Conservation (phyloP, 805 yeast genomes). For the Suhomyces sp. region DNA sequence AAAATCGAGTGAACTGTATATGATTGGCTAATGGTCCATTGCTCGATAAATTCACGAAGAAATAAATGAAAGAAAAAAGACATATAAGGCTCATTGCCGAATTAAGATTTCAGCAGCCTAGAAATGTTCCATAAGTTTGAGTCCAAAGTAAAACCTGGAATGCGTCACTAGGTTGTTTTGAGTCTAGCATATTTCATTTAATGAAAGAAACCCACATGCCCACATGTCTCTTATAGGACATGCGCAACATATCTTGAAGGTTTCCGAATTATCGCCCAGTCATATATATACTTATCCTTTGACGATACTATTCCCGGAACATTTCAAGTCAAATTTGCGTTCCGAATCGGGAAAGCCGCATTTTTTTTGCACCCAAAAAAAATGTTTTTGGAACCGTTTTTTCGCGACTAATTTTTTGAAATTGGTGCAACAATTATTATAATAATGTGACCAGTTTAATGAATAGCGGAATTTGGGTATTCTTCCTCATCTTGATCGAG, state of each 20-base stretch:
- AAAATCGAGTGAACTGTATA: neutral
- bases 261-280: neutral
- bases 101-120: neutral
- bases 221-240: neutral
- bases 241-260: neutral
- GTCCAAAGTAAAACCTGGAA: neutral
- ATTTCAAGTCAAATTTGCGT: neutral
- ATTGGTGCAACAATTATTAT: neutral
- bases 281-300: neutral
- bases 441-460: neutral
- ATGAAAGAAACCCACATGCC: neutral
- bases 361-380: slow-evolving; percentile 1
- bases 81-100: neutral
- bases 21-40: neutral
- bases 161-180: neutral
- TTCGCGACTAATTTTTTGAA: neutral
- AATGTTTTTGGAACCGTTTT: neutral
- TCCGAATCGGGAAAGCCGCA: neutral
- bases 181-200: neutral
- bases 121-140: neutral
- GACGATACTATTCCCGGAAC: neutral
- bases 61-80: neutral
- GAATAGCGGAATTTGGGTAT: neutral
- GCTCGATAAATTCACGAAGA: neutral
- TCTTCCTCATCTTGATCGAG: neutral